Percentiles rank a stretch among this genome's conserved stretches.
Evolutionary conservation across 768 basidiomycete genomes (phyloP).

Genomic region (Cystofilobasidium macerans): DNA sequence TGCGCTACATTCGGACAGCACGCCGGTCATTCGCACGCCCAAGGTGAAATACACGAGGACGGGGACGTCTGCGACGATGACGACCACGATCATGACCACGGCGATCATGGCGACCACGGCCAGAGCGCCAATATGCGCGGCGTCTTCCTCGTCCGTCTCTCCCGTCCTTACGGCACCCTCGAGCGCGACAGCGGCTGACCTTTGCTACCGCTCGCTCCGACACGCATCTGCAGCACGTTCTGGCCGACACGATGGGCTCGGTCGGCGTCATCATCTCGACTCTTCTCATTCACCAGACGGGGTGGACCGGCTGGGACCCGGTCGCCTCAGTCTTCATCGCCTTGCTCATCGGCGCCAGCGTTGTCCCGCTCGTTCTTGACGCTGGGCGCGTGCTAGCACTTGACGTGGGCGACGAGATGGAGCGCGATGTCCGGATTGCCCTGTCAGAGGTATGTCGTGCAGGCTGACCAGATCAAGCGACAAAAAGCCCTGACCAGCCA

Average conservation of each 20-base stretch:
- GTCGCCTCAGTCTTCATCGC: constrained; percentile 97
- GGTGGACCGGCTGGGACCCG: constrained; percentile 98
- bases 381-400: constrained; percentile 77
- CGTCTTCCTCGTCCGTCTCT: constrained; percentile 48
- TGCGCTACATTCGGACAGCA: too few species aligned
- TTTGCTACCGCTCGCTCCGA: neutral
- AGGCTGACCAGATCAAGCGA: too few species aligned
- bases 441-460: constrained; percentile 37
- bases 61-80: constrained; percentile 34
- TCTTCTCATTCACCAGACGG: constrained; percentile 83
- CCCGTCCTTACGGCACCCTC: neutral
- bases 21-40: constrained; percentile 12
- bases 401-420: constrained; percentile 54
- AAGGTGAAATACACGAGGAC: too few species aligned
- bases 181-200: neutral
- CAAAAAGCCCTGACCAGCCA: too few species aligned
- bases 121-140: constrained; percentile 99
- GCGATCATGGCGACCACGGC: constrained; percentile 36
- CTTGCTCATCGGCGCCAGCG: constrained; percentile 83
- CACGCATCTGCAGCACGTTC: constrained; percentile 54
- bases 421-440: constrained; percentile 40
- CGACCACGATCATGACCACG: constrained; percentile 32
- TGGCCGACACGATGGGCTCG: constrained; percentile 93
- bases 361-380: constrained; percentile 87
- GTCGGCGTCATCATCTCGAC: constrained; percentile 98